Base-by-base conservation (phyloP, 768 basidiomycete genomes). In the Termitomyces heimii region DNA sequence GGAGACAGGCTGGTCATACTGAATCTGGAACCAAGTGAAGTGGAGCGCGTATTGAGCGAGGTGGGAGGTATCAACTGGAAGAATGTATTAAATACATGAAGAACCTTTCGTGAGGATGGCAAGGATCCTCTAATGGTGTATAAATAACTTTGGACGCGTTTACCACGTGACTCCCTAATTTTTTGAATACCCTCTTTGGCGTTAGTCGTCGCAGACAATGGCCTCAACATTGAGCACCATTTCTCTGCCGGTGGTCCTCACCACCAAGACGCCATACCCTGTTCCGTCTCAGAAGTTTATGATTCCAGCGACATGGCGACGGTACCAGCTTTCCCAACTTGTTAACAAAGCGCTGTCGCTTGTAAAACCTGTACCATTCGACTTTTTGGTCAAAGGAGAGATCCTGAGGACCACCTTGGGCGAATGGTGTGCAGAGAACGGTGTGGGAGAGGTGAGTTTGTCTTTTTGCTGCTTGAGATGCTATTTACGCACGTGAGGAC, bases 301-400 rank as follows among this genome's bases (percentile, higher is more conserved):
- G 84, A 87, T 98, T 16, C 96, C 97, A 2, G 77, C 85, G 1
- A 75, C 82, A 70, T 98, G 94, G 94, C 83, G 81, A 56, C 85
- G 96, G n/a, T 98, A 90, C 70, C 96, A 98, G 65, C 87, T 99
- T 32, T 98, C 95, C 1, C 94, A 98, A 59, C 86, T 98, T 43
- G 85, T 99, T 57, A 99, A 99, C 76, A 97, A 97, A 67, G 92
- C 95, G 1, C 77, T 98, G 28, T 79, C 82, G 26, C 82, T 89
- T 18, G 69, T 79, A 0, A 82, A 83, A 54, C 85, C 90, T 0
- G 77, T 96, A 3, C 95, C 94, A 0, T 98, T 98, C 68, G 95
- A 99, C 70, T 98, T 98, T 70, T 71, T 99, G 45, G 76, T 97
- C 42, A 77, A 81, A 45, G 92, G 93, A n/a, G 84, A 90, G 66